Conservation (phyloP, 768 basidiomycete species). For the Calvatia gigantea region DNA sequence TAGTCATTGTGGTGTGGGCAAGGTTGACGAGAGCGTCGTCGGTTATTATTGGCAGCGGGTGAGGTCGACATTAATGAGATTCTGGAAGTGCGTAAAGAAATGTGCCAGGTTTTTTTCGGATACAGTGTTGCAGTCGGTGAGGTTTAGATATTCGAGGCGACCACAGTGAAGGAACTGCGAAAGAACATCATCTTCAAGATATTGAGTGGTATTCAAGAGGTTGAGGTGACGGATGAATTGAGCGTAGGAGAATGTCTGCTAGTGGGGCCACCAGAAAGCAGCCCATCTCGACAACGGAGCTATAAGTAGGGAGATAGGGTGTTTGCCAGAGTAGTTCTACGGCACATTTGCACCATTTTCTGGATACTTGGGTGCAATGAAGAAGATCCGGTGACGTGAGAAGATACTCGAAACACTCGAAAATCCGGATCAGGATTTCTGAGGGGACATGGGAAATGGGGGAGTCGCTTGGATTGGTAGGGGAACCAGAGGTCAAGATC, state of each 20-base stretch:
- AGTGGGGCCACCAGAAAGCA: constrained; percentile 58
- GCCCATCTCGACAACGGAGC: constrained; percentile 77
- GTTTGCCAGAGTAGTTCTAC: constrained; percentile 95
- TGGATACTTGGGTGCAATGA: constrained; percentile 73
- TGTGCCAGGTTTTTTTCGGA: constrained; percentile 58
- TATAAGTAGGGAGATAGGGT: constrained; percentile 67
- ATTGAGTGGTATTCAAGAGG: constrained; percentile 65
- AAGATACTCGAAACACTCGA: constrained; percentile 84
- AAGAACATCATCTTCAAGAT: constrained; percentile 75
- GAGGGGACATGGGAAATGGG: constrained; percentile 74
- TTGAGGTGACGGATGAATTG: constrained; percentile 89
- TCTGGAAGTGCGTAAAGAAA: constrained; percentile 68
- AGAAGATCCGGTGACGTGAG: constrained; percentile 72
- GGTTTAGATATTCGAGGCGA: constrained; percentile 83
- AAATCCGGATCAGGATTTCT: constrained; percentile 89
- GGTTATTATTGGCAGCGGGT: constrained; percentile 66
- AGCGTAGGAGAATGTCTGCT: constrained; percentile 84
- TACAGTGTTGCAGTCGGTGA: constrained; percentile 73
- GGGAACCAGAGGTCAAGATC: constrained; percentile 15
- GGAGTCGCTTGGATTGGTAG: constrained; percentile 31
- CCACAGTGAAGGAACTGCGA: constrained; percentile 68
- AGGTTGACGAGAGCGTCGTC: constrained; percentile 72
- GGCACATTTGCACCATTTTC: constrained; percentile 93
- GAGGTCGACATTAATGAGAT: constrained; percentile 84
- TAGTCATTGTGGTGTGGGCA: constrained; percentile 61